Evolutionary conservation across 352 stramenopile genomes (phyloP), one percentile per base, ranked within the genome.

Genomic region (Globisporangium nunn): DNA sequence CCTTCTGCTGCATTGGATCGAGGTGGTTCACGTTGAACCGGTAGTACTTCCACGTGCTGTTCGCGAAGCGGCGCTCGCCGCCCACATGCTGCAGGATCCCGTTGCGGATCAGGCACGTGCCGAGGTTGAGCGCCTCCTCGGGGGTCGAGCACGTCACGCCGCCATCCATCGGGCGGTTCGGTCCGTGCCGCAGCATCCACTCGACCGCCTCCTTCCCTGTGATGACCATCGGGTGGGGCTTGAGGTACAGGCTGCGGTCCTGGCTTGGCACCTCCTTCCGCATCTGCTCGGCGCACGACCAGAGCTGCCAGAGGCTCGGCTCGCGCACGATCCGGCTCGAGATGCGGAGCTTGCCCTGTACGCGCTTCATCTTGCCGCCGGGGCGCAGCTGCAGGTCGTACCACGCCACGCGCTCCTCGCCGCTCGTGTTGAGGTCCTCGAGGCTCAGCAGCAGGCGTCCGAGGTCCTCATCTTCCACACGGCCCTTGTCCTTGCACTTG

Each of bases 401-500:
- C 82, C 82, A 94, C 30, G 80, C 79, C 10, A 91, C 78, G 37
- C 81, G 74, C 56, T 94, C 85, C 57, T 93, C 78, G 11, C 82
- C 85, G 52, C 72, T 89, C 6, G 82, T 92, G 65, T 93, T 88
- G 46, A 94, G 68, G 54, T 94, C 81, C 51, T 94, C 85, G 0
- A 94, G 60, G 61, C 78, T 88, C 5, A 94, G 72, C 50, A 94
- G 67, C 44, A 94, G 56, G 0, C 85, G 80, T 0, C 85, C 85
- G 11, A 94, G 59, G 55, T 94, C 85, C 31, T 94, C 85, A 17
- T 80, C 81, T 52, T 94, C 82, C 10, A 94, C 82, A 28, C 84
- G 78, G 8, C 85, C 85, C 50, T 92, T 94, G 68, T 94, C 81
- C 52, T 94, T 94, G 80, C 85, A 94, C 56, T 94, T 94, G 6